Conservation (phyloP, 306 rosid genomes). For the Rosa chinensis region DNA sequence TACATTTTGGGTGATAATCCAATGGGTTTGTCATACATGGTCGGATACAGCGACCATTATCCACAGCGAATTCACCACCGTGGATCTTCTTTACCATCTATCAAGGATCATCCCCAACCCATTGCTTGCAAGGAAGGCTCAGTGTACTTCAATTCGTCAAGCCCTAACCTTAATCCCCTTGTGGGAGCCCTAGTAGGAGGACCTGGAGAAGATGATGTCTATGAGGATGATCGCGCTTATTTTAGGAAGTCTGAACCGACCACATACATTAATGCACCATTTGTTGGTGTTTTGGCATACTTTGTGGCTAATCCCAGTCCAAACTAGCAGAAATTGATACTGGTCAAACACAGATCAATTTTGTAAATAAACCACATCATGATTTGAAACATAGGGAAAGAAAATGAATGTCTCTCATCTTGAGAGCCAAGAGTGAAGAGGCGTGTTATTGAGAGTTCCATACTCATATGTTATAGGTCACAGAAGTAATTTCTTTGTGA, state of each 20-base stretch:
- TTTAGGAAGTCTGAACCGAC: conserved; percentile 82
- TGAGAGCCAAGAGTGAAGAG: conserved; percentile 64
- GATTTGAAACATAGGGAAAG: conserved; percentile 5
- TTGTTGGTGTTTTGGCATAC: conserved; percentile 77
- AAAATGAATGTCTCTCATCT: conserved; percentile 62
- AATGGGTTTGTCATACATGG: conserved; percentile 80
- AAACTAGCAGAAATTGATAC: not conserved
- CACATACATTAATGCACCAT: conserved; percentile 92
- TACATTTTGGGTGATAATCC: conserved; percentile 86
- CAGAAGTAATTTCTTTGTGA: conserved; percentile 30
- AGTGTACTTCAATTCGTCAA: conserved; percentile 59
- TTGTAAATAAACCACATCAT: conserved; percentile 24
- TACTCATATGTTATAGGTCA: conserved; percentile 7
- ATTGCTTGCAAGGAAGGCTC: conserved; percentile 84
- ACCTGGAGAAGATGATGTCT: conserved; percentile 70
- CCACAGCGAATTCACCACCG: conserved; percentile 87
- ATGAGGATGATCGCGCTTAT: conserved; percentile 71
- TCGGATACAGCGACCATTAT: conserved; percentile 64
- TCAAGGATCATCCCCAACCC: conserved; percentile 70
- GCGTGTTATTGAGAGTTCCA: conserved; percentile 33
- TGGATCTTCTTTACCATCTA: conserved; percentile 75
- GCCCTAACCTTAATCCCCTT: conserved; percentile 70
- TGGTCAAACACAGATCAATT: conserved; percentile 7
- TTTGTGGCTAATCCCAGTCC: conserved; percentile 64
- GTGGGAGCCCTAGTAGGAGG: conserved; percentile 95